Evolutionary conservation across 495 filamentous ascomycete species (phyloP).

Genomic region (Hyaloscypha bicolor): DNA sequence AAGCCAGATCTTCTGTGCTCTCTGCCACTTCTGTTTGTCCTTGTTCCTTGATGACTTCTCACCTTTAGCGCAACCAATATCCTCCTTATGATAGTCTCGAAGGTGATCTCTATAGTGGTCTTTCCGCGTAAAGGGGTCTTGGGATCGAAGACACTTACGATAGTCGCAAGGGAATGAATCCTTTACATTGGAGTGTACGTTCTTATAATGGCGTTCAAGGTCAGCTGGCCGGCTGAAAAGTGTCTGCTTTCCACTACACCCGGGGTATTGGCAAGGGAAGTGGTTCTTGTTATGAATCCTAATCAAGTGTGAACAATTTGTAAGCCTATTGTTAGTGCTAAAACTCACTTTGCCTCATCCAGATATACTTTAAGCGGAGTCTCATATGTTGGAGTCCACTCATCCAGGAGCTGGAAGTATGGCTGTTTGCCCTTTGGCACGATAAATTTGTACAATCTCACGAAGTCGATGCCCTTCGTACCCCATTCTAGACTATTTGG

Average conservation of each 20-base stretch:
- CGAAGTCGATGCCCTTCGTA: neutral
- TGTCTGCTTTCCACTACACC: conserved; percentile 8
- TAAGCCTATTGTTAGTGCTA: neutral
- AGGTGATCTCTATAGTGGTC: conserved; percentile 48
- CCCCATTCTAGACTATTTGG: conserved; percentile 21
- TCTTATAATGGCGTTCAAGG: conserved; percentile 46
- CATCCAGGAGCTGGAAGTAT: conserved; percentile 18
- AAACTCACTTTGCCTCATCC: conserved; percentile 15
- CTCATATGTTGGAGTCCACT: neutral
- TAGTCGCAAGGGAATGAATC: conserved; percentile 36
- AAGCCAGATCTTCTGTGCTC: conserved; percentile 29
- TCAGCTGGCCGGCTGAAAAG: conserved; percentile 49
- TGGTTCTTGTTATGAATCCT: conserved; percentile 1
- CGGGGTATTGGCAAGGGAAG: conserved; percentile 41
- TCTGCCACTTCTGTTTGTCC: conserved; percentile 34
- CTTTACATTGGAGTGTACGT: conserved; percentile 47
- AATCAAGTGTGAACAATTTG: conserved; percentile 3
- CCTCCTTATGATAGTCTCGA: conserved; percentile 51
- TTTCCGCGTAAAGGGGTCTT: conserved; percentile 27
- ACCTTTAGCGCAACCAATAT: conserved; percentile 36
- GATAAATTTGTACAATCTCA: conserved; percentile 25
- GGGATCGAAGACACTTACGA: conserved; percentile 13
- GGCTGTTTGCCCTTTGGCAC: conserved; percentile 23
- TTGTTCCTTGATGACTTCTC: conserved; percentile 4
- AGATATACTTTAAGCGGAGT: conserved; percentile 26